Conservation (phyloP, 495 filamentous ascomycete genomes). For the Tuber calosporum region DNA sequence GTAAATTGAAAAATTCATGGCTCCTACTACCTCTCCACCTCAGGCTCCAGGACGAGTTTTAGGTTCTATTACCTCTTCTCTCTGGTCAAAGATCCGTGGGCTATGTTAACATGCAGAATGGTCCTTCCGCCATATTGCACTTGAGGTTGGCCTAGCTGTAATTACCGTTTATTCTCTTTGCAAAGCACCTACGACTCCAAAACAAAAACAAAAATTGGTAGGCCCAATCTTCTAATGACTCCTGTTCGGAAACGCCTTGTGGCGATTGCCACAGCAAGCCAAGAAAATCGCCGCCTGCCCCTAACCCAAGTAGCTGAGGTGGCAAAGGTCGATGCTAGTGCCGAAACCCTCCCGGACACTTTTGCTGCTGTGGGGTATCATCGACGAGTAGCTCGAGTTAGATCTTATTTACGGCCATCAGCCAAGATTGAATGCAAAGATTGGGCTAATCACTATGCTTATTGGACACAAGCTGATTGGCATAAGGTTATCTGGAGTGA, state of each 20-base stretch:
- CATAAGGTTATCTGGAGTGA: too few relatives aligned
- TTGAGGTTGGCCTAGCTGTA: neutral
- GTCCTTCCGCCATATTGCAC: conserved; percentile 6
- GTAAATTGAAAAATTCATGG: too few relatives aligned
- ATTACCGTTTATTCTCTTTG: conserved; percentile 9
- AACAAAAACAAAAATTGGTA: neutral
- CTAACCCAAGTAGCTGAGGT: conserved; percentile 9
- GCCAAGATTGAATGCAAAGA: too few relatives aligned
- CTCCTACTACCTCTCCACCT: too few relatives aligned
- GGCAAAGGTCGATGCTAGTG: conserved; percentile 6
- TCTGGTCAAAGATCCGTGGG: too few relatives aligned
- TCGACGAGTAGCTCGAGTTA: neutral
- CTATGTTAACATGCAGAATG: neutral
- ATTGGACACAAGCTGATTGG: too few relatives aligned
- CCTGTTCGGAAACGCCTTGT: neutral
- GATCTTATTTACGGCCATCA: too few relatives aligned
- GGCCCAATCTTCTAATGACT: neutral
- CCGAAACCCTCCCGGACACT: neutral
- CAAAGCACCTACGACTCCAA: neutral
- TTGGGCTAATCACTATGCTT: too few relatives aligned
- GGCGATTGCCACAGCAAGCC: conserved; percentile 4
- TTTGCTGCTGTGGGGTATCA: conserved; percentile 8
- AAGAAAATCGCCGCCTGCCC: conserved; percentile 4
- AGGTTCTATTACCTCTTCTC: too few relatives aligned
- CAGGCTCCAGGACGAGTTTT: too few relatives aligned